These are phyloP conservation scores for Phytopythium aichiense DNA, from an alignment of 352 stramenopile genomes.

Conservation along the genomic window DNA sequence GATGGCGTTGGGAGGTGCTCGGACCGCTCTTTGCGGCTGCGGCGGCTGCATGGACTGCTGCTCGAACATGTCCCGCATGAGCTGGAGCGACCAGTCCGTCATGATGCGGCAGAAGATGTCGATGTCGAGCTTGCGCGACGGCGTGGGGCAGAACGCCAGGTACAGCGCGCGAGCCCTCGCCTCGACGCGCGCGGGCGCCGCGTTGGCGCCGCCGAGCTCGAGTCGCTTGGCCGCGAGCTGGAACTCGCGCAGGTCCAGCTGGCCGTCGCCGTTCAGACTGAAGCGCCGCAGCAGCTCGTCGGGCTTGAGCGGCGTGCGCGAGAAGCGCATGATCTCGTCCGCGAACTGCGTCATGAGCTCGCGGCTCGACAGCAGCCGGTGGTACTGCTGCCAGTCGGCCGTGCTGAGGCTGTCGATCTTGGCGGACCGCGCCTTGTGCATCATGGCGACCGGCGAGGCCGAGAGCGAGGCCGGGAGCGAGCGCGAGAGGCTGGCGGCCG, in stretches of 20 bases:
- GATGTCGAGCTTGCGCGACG: conserved; percentile 69
- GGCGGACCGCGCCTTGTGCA: conserved; percentile 49
- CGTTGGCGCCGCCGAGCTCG: conserved; percentile 32
- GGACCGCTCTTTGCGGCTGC: conserved; percentile 2
- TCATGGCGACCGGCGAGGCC: conserved; percentile 12
- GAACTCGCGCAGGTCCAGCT: conserved; percentile 74
- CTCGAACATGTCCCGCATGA: conserved; percentile 44
- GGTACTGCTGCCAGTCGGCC: conserved; percentile 68
- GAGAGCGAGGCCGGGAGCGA: not conserved
- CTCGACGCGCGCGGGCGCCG: not conserved
- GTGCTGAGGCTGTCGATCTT: conserved; percentile 84
- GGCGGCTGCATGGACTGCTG: conserved; percentile 16
- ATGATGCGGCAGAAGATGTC: conserved; percentile 81
- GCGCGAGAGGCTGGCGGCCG: not conserved
- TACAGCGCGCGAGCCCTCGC: conserved; percentile 39
- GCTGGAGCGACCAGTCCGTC: conserved; percentile 66
- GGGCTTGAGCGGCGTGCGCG: conserved; percentile 52
- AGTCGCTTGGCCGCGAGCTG: conserved; percentile 67
- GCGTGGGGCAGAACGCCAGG: conserved; percentile 60
- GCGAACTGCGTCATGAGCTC: conserved; percentile 58
- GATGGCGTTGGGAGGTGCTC: conserved; percentile 10
- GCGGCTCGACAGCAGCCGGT: conserved; percentile 53
- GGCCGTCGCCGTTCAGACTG: conserved; percentile 70
- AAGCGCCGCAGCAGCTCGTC: conserved; percentile 70
- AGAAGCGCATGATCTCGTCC: conserved; percentile 57